phyloP scores from a whole-genome alignment of 768 basidiomycete genomes.

The Mrakia frigida region DNA sequence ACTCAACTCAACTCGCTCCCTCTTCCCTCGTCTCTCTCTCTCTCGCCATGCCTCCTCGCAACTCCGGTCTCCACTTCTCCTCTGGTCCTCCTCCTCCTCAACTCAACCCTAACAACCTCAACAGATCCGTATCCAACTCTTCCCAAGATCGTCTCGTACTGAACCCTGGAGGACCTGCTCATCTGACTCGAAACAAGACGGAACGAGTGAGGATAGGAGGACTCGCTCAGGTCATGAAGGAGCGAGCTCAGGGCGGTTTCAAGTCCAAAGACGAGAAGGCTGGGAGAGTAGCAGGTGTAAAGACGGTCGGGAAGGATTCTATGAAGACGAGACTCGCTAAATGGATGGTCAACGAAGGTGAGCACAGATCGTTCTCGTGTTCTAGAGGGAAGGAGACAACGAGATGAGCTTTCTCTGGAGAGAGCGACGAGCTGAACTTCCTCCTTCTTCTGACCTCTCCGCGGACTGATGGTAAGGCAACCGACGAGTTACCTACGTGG shows the following conservation, averaged over 20 bases:
- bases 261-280: not conserved
- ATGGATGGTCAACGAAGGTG: slow-evolving; percentile 95
- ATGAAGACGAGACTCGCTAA: slow-evolving; percentile 52
- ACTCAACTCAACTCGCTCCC: not conserved
- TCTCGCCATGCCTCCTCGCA: not conserved
- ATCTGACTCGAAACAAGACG: slow-evolving; percentile 77
- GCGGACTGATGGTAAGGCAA: slow-evolving; percentile 43
- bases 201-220: slow-evolving; percentile 80
- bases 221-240: slow-evolving; percentile 60
- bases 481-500: slow-evolving; percentile 66
- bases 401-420: not conserved
- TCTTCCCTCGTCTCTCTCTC: not conserved
- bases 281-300: slow-evolving; percentile 6
- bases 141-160: not conserved
- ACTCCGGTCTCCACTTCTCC: slow-evolving; percentile 17
- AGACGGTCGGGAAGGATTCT: slow-evolving; percentile 33
- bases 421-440: not conserved
- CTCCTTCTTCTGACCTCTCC: not conserved
- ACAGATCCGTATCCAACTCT: not conserved
- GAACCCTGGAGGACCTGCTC: slow-evolving; percentile 1
- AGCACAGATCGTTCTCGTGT: slow-evolving; percentile 22
- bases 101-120: slow-evolving; percentile 7
- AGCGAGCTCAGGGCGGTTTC: not conserved
- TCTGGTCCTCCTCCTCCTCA: slow-evolving; percentile 5
- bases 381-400: no score